Percentiles rank a stretch among this genome's conserved stretches.
Evolutionary conservation across 169 alveolate species (phyloP).

Genomic region (Cryptosporidium sp.): DNA sequence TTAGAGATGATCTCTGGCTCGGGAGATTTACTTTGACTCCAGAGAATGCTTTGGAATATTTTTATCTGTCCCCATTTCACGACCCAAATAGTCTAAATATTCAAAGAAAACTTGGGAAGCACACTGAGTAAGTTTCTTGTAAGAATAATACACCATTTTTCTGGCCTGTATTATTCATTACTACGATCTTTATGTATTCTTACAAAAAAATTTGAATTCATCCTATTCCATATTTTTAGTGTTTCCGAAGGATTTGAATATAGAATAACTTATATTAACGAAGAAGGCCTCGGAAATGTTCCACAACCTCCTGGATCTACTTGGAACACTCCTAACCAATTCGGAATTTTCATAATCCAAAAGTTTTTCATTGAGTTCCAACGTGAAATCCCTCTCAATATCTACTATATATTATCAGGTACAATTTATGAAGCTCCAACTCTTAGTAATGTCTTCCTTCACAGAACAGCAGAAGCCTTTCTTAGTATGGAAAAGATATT

Average conservation of each 20-base stretch:
- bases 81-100: constrained; percentile 70
- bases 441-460: constrained; percentile 54
- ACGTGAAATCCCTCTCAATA: constrained; percentile 58
- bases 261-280: constrained; percentile 44
- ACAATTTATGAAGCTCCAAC: constrained; percentile 74
- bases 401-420: constrained; percentile 65
- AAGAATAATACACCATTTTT: neutral
- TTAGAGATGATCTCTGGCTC: constrained; percentile 71
- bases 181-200: neutral
- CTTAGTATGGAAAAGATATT: constrained; percentile 44
- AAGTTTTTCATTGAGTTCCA: constrained; percentile 59
- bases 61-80: constrained; percentile 59
- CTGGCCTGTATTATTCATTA: neutral
- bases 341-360: constrained; percentile 66
- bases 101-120: constrained; percentile 37
- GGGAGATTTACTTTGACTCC: constrained; percentile 59
- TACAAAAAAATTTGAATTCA: neutral
- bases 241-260: constrained; percentile 54
- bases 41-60: constrained; percentile 48
- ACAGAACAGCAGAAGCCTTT: constrained; percentile 67
- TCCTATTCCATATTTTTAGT: neutral
- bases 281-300: constrained; percentile 64
- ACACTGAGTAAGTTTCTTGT: constrained; percentile 28
- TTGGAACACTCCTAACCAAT: constrained; percentile 71
- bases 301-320: constrained; percentile 73